A percentile compares a stretch with the other conserved stretches of the same genome.
Evolutionary conservation across 2,329 filamentous ascomycete genomes (phyloP).

Genomic region (Curvularia sp.): DNA sequence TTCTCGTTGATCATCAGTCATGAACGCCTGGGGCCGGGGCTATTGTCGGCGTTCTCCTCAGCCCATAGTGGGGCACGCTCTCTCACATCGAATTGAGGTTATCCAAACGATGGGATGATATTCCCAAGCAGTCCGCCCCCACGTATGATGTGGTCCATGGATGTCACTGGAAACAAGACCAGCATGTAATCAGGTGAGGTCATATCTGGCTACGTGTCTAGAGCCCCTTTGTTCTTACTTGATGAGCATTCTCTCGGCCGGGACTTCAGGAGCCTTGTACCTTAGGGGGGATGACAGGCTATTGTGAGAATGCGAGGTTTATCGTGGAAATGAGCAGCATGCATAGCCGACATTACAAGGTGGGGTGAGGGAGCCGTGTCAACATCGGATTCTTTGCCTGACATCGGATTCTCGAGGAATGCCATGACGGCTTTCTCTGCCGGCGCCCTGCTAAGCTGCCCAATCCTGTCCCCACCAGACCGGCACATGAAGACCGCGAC

Average conservation of each 20-base stretch:
- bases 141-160: not conserved
- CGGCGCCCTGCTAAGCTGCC: conserved; percentile 3
- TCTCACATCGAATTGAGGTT: not conserved
- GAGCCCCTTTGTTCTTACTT: not conserved
- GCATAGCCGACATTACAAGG: not conserved
- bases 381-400: conserved; percentile 19
- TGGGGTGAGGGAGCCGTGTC: conserved; percentile 6
- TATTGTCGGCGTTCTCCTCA: not conserved
- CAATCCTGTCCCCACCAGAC: conserved; percentile 5
- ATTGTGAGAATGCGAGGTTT: not conserved
- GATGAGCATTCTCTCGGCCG: not conserved
- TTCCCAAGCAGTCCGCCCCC: not conserved
- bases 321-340: not conserved
- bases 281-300: not conserved
- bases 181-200: not conserved
- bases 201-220: not conserved
- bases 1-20: not conserved
- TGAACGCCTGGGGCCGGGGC: conserved; percentile 4
- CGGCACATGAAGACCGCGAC: conserved; percentile 6
- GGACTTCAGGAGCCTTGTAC: not conserved
- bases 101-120: not conserved
- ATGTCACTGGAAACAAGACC: not conserved
- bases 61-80: not conserved
- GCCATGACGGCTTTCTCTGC: conserved; percentile 14
- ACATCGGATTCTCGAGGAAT: conserved; percentile 20